Evolutionary conservation across 179 eudicot species (phyloP).

Genomic region (Heliamphora ciliata): DNA sequence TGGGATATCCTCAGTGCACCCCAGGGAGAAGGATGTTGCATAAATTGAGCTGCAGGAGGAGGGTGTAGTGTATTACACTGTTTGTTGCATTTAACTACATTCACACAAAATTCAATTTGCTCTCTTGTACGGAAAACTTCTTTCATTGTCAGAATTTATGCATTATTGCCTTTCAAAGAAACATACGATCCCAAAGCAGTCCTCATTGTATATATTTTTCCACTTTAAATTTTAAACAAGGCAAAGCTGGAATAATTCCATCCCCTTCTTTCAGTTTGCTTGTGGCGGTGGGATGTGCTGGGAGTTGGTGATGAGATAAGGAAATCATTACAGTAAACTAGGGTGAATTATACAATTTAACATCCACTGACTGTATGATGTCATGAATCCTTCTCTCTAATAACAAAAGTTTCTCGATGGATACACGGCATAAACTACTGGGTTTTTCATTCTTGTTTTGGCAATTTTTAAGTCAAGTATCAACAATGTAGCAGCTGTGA

Average conservation of each 20-base stretch:
- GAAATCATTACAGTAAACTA: not conserved
- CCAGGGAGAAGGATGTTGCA: not conserved
- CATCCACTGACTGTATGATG: too few relatives aligned
- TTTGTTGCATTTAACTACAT: too few relatives aligned
- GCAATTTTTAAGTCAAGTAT: not conserved
- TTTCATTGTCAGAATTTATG: too few relatives aligned
- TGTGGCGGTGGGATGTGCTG: not conserved
- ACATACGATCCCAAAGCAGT: too few relatives aligned
- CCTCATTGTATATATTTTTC: not conserved
- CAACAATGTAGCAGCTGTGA: not conserved
- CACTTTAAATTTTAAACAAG: not conserved
- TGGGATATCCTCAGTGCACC: not conserved
- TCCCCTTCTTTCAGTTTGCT: not conserved
- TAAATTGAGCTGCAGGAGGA: not conserved
- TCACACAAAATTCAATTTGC: too few relatives aligned
- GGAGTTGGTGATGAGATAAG: not conserved
- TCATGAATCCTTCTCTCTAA: not conserved
- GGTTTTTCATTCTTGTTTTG: not conserved
- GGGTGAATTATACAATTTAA: not conserved
- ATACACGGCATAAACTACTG: not conserved
- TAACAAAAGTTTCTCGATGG: not conserved
- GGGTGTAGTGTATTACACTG: too few relatives aligned
- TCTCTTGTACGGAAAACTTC: too few relatives aligned
- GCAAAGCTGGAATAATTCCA: not conserved
- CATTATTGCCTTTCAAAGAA: too few relatives aligned